Evolutionary conservation across 805 yeast genomes (phyloP).

Genomic region (Candida namnaoensis): DNA sequence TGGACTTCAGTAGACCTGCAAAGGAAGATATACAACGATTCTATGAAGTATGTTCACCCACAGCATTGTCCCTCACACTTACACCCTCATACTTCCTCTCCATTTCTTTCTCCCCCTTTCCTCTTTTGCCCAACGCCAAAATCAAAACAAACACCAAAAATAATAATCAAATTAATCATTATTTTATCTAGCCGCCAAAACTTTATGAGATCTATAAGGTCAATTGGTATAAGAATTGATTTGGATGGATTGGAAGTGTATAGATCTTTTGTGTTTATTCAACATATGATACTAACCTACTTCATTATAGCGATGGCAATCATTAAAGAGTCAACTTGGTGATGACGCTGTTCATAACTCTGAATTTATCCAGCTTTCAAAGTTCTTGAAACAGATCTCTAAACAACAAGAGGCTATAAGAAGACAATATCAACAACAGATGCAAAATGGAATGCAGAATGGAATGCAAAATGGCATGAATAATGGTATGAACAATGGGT

Average conservation of each 20-base stretch:
- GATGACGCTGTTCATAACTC: slow-evolving; percentile 46
- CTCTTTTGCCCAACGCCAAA: too few relatives aligned
- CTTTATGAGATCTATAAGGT: too few relatives aligned
- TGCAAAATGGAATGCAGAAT: not conserved
- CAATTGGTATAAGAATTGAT: not conserved
- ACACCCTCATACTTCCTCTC: not conserved
- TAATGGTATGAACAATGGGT: slow-evolving; percentile 1
- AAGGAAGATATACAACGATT: not conserved
- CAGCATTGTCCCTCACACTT: too few relatives aligned
- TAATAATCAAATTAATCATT: too few relatives aligned
- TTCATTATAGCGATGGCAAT: slow-evolving; percentile 43
- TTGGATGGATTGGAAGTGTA: not conserved
- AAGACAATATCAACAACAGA: not conserved
- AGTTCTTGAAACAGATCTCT: slow-evolving; percentile 31
- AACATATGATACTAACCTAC: not conserved
- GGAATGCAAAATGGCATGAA: not conserved
- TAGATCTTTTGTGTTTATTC: not conserved
- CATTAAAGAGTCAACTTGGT: slow-evolving; percentile 41
- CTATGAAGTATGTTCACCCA: not conserved
- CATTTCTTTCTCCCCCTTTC: too few relatives aligned
- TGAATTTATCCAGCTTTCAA: slow-evolving; percentile 50
- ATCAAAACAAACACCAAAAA: too few relatives aligned
- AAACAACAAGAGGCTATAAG: not conserved
- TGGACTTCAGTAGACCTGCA: not conserved
- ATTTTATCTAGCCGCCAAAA: too few relatives aligned